Conservation (phyloP, 2,329 filamentous ascomycete genomes). For the Didymella arachidicola region DNA sequence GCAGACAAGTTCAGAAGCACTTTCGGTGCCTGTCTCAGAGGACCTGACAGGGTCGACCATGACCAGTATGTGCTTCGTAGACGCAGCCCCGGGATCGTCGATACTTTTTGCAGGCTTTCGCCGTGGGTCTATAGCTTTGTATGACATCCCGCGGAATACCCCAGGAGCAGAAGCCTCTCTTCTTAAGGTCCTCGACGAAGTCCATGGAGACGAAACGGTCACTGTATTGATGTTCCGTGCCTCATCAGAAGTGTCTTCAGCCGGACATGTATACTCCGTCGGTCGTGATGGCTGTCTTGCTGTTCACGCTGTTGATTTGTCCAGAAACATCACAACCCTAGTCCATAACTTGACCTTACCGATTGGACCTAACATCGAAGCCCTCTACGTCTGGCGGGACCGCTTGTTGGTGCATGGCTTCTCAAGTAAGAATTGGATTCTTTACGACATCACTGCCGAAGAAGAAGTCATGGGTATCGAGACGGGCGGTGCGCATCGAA, state of each 20-base stretch:
- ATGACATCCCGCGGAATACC: constrained; percentile 37
- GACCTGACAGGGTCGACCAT: constrained; percentile 58
- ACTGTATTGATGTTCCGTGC: constrained; percentile 64
- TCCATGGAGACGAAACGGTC: constrained; percentile 69
- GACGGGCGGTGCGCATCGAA: constrained; percentile 85
- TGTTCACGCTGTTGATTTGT: constrained; percentile 60
- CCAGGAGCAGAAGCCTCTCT: constrained; percentile 17
- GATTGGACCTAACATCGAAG: constrained; percentile 79
- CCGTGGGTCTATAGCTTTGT: constrained; percentile 62
- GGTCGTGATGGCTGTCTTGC: constrained; percentile 80
- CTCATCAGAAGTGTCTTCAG: constrained; percentile 46
- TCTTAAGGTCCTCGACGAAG: constrained; percentile 30
- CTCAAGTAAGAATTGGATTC: constrained; percentile 76
- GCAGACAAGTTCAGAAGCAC: not conserved
- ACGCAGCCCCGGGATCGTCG: constrained; percentile 13
- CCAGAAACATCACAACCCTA: constrained; percentile 47
- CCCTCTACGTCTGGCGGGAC: constrained; percentile 66
- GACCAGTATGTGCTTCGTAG: constrained; percentile 57
- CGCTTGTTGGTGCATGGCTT: constrained; percentile 80
- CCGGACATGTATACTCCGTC: constrained; percentile 69
- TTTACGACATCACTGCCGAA: constrained; percentile 78
- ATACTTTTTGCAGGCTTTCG: constrained; percentile 64
- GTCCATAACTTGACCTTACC: constrained; percentile 74
- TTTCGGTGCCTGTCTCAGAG: constrained; percentile 22
- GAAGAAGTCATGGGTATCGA: constrained; percentile 75